These are phyloP conservation scores for Pythium brachiatum DNA, from an alignment of 352 stramenopile species.

Conservation along the genomic window DNA sequence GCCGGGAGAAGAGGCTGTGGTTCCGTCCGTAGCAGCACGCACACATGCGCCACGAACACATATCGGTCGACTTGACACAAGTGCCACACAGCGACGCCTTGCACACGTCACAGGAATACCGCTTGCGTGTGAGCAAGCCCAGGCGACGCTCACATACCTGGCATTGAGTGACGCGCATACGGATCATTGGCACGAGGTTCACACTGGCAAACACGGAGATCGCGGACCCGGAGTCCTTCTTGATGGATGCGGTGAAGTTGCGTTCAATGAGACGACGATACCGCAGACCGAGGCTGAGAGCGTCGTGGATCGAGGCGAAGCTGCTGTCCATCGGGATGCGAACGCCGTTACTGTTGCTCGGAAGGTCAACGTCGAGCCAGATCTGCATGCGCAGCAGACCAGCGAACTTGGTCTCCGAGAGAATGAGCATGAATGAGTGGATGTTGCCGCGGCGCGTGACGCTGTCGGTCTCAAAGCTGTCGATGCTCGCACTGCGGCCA, in stretches of 20 bases:
- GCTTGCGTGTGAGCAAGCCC: slow-evolving; percentile 57
- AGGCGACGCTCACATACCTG: slow-evolving; percentile 64
- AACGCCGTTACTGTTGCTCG: slow-evolving; percentile 7
- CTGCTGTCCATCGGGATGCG: slow-evolving; percentile 9
- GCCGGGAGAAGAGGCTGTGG: slow-evolving; percentile 54
- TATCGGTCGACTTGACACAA: slow-evolving; percentile 59
- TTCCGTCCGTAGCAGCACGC: slow-evolving; percentile 61
- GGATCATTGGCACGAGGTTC: slow-evolving; percentile 28
- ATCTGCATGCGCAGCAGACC: slow-evolving; percentile 67
- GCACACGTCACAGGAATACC: slow-evolving; percentile 63
- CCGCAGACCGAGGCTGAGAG: slow-evolving; percentile 59
- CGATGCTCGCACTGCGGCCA: slow-evolving; percentile 40
- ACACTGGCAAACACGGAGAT: slow-evolving; percentile 29
- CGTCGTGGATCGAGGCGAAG: slow-evolving; percentile 58
- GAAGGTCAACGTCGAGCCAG: slow-evolving; percentile 68
- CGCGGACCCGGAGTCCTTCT: slow-evolving; percentile 25
- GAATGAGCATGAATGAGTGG: slow-evolving; percentile 57
- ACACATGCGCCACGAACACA: slow-evolving; percentile 63
- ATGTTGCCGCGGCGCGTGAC: slow-evolving; percentile 48
- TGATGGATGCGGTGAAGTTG: slow-evolving; percentile 34
- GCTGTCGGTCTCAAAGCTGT: slow-evolving; percentile 20
- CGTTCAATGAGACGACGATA: slow-evolving; percentile 63
- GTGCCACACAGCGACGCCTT: slow-evolving; percentile 58
- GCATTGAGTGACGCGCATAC: slow-evolving; percentile 47
- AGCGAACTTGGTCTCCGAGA: slow-evolving; percentile 53